Percentiles rank a stretch among this genome's conserved stretches.
Conservation (phyloP, 768 basidiomycete genomes). For the Russula dissimulans region DNA sequence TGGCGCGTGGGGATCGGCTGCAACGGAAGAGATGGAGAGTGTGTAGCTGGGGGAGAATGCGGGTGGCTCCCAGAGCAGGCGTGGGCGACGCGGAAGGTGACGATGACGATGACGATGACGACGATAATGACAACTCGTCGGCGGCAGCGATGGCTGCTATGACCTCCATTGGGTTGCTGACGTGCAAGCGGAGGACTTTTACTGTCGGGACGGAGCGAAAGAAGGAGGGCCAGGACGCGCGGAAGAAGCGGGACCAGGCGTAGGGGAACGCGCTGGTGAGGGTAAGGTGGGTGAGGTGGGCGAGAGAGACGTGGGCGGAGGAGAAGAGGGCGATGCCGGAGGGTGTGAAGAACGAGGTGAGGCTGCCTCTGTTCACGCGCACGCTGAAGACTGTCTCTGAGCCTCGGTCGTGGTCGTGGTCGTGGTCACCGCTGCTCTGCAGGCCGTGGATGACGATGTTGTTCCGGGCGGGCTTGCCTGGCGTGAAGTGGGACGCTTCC, state of each 20-base stretch:
- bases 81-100: no score
- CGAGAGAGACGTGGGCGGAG: neutral
- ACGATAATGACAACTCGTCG: neutral
- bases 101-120: neutral
- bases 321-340: slow-evolving; percentile 1
- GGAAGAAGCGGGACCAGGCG: slow-evolving; percentile 9
- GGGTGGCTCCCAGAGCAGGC: neutral
- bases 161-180: neutral
- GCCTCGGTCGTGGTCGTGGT: neutral
- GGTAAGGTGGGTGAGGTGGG: slow-evolving; percentile 8
- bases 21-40: slow-evolving; percentile 1
- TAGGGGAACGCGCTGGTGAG: slow-evolving; percentile 2
- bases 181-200: neutral
- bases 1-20: neutral
- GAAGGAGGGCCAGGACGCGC: neutral
- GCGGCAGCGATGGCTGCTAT: neutral
- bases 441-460: slow-evolving; percentile 11
- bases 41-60: neutral
- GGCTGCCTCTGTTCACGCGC: neutral
- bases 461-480: slow-evolving; percentile 1
- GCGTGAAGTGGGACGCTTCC: slow-evolving; percentile 2
- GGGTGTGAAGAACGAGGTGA: neutral
- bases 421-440: neutral
- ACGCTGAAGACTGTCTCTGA: slow-evolving; percentile 1
- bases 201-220: neutral